phyloP scores from a whole-genome alignment of 129 eudicot species.

The sunflower (Helianthus annuus) region HanXRQr2.0-SUNRISE NC_035446.2:130224339-130224838 shows the following conservation, averaged over 20 bases:
- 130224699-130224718: constrained; percentile 40
- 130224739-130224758: constrained; percentile 23
- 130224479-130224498: constrained; percentile 98
- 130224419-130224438: constrained; percentile 81
- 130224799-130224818: constrained; percentile 63
- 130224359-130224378: constrained; percentile 70
- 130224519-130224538: constrained; percentile 78
- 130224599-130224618: constrained; percentile 79
- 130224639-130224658: constrained; percentile 16
- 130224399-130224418: constrained; percentile 80
- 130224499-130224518: constrained; percentile 82
- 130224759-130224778: constrained; percentile 50
- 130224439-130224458: constrained; percentile 80
- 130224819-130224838: constrained; percentile 64
- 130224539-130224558: constrained; percentile 74
- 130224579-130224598: constrained; percentile 95
- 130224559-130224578: constrained; percentile 60
- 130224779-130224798: constrained; percentile 57
- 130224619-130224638: constrained; percentile 44
- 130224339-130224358: constrained; percentile 42
- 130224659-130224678: constrained; percentile 15
- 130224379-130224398: constrained; percentile 88
- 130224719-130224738: constrained; percentile 23
- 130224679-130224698: constrained; percentile 54
- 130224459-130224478: constrained; percentile 74